A percentile compares a stretch with the other conserved stretches of the same genome.
Conservation (phyloP, 805 yeast species). For the Myxozyma monticola region DNA sequence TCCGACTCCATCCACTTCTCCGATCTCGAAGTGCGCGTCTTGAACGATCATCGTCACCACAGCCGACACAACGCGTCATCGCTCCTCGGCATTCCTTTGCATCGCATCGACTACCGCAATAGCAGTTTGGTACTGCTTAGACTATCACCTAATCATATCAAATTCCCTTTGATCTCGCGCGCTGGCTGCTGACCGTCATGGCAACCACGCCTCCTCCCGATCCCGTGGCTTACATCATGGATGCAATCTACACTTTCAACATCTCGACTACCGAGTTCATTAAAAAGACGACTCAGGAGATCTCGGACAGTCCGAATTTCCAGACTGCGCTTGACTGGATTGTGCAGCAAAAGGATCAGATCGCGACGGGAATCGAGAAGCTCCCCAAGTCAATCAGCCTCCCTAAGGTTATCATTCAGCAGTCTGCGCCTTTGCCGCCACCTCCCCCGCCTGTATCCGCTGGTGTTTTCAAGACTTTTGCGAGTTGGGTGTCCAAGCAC, state of each 20-base stretch:
- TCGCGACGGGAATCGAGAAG: slow-evolving; percentile 11
- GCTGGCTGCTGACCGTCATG: slow-evolving; percentile 5
- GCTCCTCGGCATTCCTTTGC: no score
- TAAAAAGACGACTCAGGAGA: slow-evolving; percentile 14
- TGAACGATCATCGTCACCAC: no score
- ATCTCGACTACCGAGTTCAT: slow-evolving; percentile 18
- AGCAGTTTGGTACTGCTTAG: no score
- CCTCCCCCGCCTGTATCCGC: slow-evolving; percentile 15
- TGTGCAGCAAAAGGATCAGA: slow-evolving; percentile 11
- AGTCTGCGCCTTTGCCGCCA: neutral
- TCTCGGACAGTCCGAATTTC: slow-evolving; percentile 11
- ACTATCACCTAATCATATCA: no score
- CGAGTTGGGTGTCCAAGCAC: slow-evolving; percentile 21
- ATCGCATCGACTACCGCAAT: no score
- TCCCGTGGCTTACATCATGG: slow-evolving; percentile 27
- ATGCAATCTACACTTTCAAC: slow-evolving; percentile 19
- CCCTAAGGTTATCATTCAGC: slow-evolving; percentile 6
- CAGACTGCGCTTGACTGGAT: slow-evolving; percentile 20
- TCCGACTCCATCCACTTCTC: no score
- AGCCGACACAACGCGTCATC: no score
- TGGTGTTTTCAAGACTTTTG: neutral
- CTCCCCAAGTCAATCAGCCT: slow-evolving; percentile 9
- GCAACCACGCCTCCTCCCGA: slow-evolving; percentile 30
- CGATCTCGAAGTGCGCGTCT: no score
- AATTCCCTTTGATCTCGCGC: no score